Conservation (phyloP, 2,329 filamentous ascomycete genomes). For the Nemania sp. region DNA sequence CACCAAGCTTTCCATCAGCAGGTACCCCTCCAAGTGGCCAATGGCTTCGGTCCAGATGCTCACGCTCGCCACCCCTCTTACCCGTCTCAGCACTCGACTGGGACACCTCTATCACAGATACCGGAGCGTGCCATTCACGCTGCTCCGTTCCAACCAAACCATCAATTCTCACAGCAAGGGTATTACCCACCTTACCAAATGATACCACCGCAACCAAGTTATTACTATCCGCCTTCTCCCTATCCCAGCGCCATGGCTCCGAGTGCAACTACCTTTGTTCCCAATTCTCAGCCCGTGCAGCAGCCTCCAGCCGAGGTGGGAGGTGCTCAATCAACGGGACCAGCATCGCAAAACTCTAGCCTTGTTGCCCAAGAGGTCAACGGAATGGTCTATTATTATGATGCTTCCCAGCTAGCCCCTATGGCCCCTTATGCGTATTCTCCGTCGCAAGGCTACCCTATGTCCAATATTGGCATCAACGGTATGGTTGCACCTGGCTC, state of each 20-base stretch:
- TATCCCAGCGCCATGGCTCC: constrained; percentile 44
- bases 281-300: constrained; percentile 52
- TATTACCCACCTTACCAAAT: constrained; percentile 65
- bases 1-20: constrained; percentile 94
- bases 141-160: constrained; percentile 81
- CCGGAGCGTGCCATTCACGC: constrained; percentile 92
- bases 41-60: constrained; percentile 59
- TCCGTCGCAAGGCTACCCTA: constrained; percentile 56
- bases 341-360: constrained; percentile 59
- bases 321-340: constrained; percentile 46
- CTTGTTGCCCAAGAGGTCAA: constrained; percentile 85
- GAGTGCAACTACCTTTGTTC: constrained; percentile 61
- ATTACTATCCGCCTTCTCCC: constrained; percentile 67
- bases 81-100: constrained; percentile 70
- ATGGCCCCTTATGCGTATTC: constrained; percentile 53
- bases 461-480: constrained; percentile 66
- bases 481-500: constrained; percentile 76
- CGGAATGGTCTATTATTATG: constrained; percentile 95
- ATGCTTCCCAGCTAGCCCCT: constrained; percentile 71
- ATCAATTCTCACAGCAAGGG: constrained; percentile 62
- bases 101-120: constrained; percentile 87
- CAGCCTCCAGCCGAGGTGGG: constrained; percentile 46
- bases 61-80: constrained; percentile 73
- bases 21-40: constrained; percentile 74
- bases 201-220: constrained; percentile 63